Evolutionary conservation across 805 yeast genomes (phyloP).

Genomic region (Kuraishia molischiana): DNA sequence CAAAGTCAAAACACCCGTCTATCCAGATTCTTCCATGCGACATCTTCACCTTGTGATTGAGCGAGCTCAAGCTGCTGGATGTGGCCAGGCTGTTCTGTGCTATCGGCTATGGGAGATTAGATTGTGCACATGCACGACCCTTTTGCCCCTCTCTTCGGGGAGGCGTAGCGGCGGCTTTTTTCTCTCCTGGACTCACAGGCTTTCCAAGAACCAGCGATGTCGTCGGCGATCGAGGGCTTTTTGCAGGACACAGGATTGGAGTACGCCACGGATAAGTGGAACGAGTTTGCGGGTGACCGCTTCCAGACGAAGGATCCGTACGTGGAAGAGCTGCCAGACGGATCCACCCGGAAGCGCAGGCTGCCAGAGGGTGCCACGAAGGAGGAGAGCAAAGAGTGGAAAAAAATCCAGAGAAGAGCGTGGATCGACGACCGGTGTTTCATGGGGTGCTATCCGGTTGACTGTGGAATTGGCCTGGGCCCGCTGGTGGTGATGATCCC

Average conservation of each 20-base stretch:
- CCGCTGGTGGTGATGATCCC: conserved; percentile 70
- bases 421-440: conserved; percentile 85
- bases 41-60: not conserved
- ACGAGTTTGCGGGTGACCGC: conserved; percentile 58
- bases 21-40: conserved; percentile 64
- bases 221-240: not conserved
- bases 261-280: conserved; percentile 44
- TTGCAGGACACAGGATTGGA: conserved; percentile 44
- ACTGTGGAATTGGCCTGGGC: conserved; percentile 70
- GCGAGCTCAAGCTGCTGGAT: not conserved
- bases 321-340: conserved; percentile 36
- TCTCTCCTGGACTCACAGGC: too few relatives aligned
- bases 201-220: not conserved
- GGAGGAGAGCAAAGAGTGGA: conserved; percentile 62
- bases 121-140: not conserved
- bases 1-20: conserved; percentile 97
- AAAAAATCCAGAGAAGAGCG: conserved; percentile 61
- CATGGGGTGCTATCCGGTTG: conserved; percentile 67
- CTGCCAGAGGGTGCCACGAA: conserved; percentile 50
- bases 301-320: conserved; percentile 60
- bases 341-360: conserved; percentile 46
- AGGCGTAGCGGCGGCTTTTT: too few relatives aligned
- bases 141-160: not conserved
- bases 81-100: too few relatives aligned
- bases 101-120: too few relatives aligned